Base-by-base conservation (phyloP, 176 grass and related monocot genomes). In the Lolium perenne region DNA sequence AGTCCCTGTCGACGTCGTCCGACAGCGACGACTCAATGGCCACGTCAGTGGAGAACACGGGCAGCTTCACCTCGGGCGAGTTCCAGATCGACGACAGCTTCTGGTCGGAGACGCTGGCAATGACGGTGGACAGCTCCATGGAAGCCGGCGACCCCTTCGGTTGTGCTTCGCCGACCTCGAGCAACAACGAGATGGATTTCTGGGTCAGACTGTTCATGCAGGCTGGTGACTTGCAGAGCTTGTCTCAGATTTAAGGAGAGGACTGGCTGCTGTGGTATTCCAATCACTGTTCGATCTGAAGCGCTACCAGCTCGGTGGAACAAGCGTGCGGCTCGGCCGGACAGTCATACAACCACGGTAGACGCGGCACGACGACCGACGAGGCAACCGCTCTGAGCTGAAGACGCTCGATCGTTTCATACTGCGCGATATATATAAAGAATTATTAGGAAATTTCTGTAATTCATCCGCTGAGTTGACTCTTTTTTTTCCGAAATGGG, bases 21-120 rank as follows among this genome's bases (percentile, higher is more conserved):
- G 56, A 41, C 38, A 25, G 35, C 13, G 87, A 68, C 0, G 65
- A 57, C 77, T 89, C 87, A 3, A 26, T 29, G 82, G 58, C 76
- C 8, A 85, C 87, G 47, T 78, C 86, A 26, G 4, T 23, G 17
- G 82, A 89, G 43, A 88, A 90, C 80, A 80, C 89, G 68, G 91
- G 84, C 10, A 91, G 91, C 80, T 91, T 85, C 66, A 57, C 62
- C 82, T 89, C 86, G 78, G 87, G 89, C 57, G 71, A 82, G 16
- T 77, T 51, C 80, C 77, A 64, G 47, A 91, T 93, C 1, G 93
- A 95, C 43, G 91, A 95, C 61, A 92, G 86, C 77, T 95, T 95
- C 32, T 35, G 32, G 32, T 35, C 32, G 32, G 32, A 35, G 32
- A 35, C 32, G 32, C 32, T 35, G 32, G 87, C 86, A 3, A 89